Base-by-base conservation (phyloP, 352 stramenopile species). In the Pythium oligandrum region DNA sequence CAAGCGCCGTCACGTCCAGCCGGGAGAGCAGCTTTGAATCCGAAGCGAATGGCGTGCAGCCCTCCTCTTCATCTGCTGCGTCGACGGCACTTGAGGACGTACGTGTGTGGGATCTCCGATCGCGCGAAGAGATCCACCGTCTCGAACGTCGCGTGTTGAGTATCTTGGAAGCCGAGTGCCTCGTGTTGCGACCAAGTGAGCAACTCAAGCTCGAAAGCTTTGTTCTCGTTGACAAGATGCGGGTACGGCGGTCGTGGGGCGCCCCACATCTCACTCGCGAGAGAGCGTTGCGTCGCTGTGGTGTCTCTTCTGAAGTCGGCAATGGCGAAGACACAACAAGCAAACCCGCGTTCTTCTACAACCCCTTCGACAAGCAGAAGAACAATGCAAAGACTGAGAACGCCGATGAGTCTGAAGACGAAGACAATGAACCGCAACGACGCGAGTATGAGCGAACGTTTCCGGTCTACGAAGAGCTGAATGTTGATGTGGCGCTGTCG, bases 91-190 rank as follows among this genome's bases (percentile, higher is more conserved):
- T 26, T 26, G 17, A 26, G 17, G 17, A 26, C 17, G 17, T 26
- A 11, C 50, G 63, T 32, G 68, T 75, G 39, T 91, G 81, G 81
- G 67, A 91, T 62, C 63, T 91, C 32, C 61, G 73, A 1, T 89
- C 78, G 8, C 73, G 69, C 6, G 42, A 61, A 7, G 74, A 87
- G n/a, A 66, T 91, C 43, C 67, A 75, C 4, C 68, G 68, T n/a
- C 67, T 89, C 36, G 56, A 89, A 61, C 59, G 61, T 7, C 72
- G 66, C 32, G 55, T 91, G 4, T 48, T 91, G 30, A 48, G 56
- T 8, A 35, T 87, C 4, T 44, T 91, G 31, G 81, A 88, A 54
- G 59, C 64, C 4, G 75, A 89, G 40, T 91, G 78, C 51, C 60
- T 61, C 12, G 40, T 71, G 33, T 55, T 91, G 40, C 73, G 73